phyloP scores from a whole-genome alignment of 2,329 filamentous ascomycete species.

The Alternaria brassicae region DNA sequence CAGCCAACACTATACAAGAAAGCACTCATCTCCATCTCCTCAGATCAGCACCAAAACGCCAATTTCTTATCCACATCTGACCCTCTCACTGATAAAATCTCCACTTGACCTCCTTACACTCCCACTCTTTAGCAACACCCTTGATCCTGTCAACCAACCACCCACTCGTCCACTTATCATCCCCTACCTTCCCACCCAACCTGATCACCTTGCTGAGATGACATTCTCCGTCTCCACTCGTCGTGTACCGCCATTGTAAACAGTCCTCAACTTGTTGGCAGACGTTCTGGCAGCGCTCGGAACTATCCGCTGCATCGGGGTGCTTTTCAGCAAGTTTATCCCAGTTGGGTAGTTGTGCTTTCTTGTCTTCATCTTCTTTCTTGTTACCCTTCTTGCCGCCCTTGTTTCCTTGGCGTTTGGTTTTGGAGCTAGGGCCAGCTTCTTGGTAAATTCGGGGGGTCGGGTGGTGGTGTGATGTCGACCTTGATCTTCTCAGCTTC shows the following conservation, averaged over 20 bases:
- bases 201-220: constrained; percentile 42
- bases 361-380: constrained; percentile 14
- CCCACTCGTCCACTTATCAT: constrained; percentile 43
- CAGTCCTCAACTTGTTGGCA: constrained; percentile 44
- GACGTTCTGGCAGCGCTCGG: constrained; percentile 34
- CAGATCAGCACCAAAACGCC: background rate
- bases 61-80: background rate
- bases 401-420: constrained; percentile 2
- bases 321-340: constrained; percentile 25
- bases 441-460: constrained; percentile 3
- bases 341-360: constrained; percentile 18
- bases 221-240: constrained; percentile 40
- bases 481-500: background rate
- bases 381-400: background rate
- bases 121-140: constrained; percentile 30
- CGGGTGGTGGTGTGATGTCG: background rate
- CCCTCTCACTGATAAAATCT: constrained; percentile 32
- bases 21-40: background rate
- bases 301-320: constrained; percentile 34
- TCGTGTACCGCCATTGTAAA: constrained; percentile 47
- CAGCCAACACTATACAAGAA: background rate
- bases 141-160: constrained; percentile 47
- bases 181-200: constrained; percentile 33
- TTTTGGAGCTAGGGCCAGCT: background rate
- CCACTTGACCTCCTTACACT: constrained; percentile 40